A percentile compares a stretch with the other conserved stretches of the same genome.
These are phyloP conservation scores for Zygoascus sp. DNA, from an alignment of 1,139 yeast genomes.

Conservation along the genomic window DNA sequence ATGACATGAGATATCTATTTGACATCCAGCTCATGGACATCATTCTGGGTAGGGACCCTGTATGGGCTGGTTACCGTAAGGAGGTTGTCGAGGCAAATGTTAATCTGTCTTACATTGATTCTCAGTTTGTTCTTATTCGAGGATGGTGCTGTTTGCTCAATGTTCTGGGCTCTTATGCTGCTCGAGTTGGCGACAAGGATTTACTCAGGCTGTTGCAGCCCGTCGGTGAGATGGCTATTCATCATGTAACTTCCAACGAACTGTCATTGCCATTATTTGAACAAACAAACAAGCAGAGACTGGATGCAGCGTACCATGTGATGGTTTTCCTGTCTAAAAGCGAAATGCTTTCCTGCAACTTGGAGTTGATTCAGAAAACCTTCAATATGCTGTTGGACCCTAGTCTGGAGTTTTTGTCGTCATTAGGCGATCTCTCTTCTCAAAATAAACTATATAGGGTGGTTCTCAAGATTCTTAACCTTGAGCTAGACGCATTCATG, in stretches of 20 bases:
- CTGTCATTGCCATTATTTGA: conserved; percentile 46
- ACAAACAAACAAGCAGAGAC: conserved; percentile 55
- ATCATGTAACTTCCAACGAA: conserved; percentile 51
- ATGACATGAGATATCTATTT: conserved; percentile 43
- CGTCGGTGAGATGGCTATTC: conserved; percentile 48
- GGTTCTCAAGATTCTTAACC: conserved; percentile 26
- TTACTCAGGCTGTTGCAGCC: conserved; percentile 35
- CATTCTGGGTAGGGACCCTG: conserved; percentile 43
- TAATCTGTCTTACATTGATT: conserved; percentile 57
- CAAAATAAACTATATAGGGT: conserved; percentile 21
- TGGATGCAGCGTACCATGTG: conserved; percentile 67
- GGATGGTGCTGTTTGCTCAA: conserved; percentile 77
- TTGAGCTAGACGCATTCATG: conserved; percentile 27
- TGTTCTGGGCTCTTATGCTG: conserved; percentile 49
- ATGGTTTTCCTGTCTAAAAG: conserved; percentile 43
- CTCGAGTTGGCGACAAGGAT: conserved; percentile 31
- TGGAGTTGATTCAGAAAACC: conserved; percentile 20
- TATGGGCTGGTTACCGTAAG: conserved; percentile 53
- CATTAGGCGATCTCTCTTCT: conserved; percentile 14
- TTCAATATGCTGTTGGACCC: conserved; percentile 26
- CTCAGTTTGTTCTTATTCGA: conserved; percentile 66
- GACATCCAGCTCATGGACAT: conserved; percentile 61
- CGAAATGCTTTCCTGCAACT: conserved; percentile 11
- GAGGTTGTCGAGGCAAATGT: conserved; percentile 58
- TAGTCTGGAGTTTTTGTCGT: conserved; percentile 22